Base-by-base conservation (phyloP, 2,329 filamentous ascomycete species). In the Xylariomycetidae sp. region DNA sequence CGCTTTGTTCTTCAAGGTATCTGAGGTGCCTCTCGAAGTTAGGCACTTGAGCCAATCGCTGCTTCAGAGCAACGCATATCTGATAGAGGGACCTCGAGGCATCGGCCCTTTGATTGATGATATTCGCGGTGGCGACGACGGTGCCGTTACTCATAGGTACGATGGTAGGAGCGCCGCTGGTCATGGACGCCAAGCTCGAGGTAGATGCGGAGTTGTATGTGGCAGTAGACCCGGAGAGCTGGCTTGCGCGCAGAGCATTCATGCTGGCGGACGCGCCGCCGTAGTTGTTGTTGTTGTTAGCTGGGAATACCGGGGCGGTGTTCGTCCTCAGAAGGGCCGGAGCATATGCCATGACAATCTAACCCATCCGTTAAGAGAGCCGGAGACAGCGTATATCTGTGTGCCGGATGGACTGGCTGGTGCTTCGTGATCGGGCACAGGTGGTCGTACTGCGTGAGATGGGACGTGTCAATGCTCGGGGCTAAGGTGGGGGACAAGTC, bases 91-190 rank as follows among this genome's bases (percentile, higher is more conserved):
- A 96, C 39, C 83, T 77, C 36, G 86, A 87, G 46, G 92, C 89
- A 59, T 95, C 89, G 58, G 89, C 92, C 58, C 87, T 85, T 62
- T 90, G 86, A 65, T 98, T 98, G 71, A 98, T 95, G 59, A 98
- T 94, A 62, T 95, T 96, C 59, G 85, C 77, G 39, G 85, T 88
- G 40, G 88, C 85, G 51, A 87, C 67, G 41, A 89, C 76, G 40
- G 77, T 77, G 28, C 79, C 79, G 39, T 70, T 76, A 29, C 70
- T 65, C 8, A 51, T 44, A n/a, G 49, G 31, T 12, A 41, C 27
- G n/a, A 43, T 23, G 17, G 64, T 48, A 19, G 70, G 20, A 23
- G 20, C 71, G 17, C 63, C 51, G 10, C 59, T 71, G 27, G 62
- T 55, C 30, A 77, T 57, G 3, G 72, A 70, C 41, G 58, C 63